These are phyloP conservation scores for Aeminium ludgeri DNA, from an alignment of 495 filamentous ascomycete species.

Conservation along the genomic window DNA sequence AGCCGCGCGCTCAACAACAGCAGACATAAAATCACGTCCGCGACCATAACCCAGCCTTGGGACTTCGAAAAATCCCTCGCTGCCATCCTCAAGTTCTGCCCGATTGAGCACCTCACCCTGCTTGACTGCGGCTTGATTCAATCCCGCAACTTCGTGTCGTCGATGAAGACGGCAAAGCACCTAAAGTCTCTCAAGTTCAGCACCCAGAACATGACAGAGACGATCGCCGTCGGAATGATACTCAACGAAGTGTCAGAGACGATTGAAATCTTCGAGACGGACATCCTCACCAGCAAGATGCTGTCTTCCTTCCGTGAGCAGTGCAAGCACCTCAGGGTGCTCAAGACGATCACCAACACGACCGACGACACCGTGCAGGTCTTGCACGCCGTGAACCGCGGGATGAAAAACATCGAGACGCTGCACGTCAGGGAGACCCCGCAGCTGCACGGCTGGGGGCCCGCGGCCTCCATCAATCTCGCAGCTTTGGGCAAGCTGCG, in stretches of 20 bases:
- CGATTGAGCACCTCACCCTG: constrained; percentile 2
- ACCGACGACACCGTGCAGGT: no score
- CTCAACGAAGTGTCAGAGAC: not conserved
- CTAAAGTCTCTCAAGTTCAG: constrained; percentile 1
- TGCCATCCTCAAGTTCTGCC: constrained; percentile 6
- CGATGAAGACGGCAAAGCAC: not conserved
- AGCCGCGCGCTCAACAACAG: constrained; percentile 13
- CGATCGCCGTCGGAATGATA: not conserved
- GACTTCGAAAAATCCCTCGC: constrained; percentile 9
- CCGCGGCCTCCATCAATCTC: no score
- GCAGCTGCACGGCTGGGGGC: no score
- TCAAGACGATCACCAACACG: not conserved
- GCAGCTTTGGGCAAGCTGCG: no score
- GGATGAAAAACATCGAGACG: no score
- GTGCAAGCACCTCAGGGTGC: not conserved
- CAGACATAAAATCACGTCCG: constrained; percentile 1
- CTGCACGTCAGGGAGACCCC: no score
- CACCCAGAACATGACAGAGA: not conserved
- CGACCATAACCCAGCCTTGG: constrained; percentile 6
- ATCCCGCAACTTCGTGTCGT: not conserved
- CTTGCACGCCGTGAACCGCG: no score
- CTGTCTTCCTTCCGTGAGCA: not conserved
- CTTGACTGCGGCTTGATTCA: constrained; percentile 5
- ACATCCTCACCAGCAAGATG: no score
- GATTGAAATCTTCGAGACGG: not conserved